Evolutionary conservation across 2,329 filamentous ascomycete species (phyloP).

Genomic region (Triangularia verruculosa): DNA sequence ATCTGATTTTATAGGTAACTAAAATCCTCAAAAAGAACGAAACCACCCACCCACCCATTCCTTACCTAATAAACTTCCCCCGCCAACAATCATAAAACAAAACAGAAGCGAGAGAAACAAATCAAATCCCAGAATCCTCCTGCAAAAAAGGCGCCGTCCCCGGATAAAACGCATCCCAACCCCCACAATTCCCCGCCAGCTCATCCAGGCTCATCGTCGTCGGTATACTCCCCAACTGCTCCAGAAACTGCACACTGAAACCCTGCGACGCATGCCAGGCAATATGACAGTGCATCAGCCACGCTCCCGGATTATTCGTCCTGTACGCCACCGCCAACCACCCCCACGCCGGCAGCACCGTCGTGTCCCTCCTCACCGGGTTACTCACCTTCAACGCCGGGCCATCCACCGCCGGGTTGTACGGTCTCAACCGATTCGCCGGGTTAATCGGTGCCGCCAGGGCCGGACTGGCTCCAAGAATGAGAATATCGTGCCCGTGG

Average conservation of each 20-base stretch:
- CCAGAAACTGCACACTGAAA: constrained; percentile 25
- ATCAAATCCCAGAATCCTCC: constrained; percentile 21
- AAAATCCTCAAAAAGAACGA: no score
- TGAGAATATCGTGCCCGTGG: constrained; percentile 32
- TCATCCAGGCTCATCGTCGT: constrained; percentile 19
- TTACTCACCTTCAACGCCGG: constrained; percentile 37
- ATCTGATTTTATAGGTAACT: no score
- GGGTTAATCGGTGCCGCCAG: constrained; percentile 15
- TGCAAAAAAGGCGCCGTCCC: constrained; percentile 17
- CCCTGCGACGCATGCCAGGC: constrained; percentile 32
- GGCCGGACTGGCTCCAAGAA: constrained; percentile 30
- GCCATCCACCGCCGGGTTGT: constrained; percentile 29
- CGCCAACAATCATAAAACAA: neutral
- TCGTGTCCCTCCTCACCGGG: constrained; percentile 46
- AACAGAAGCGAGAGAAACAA: neutral
- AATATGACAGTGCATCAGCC: constrained; percentile 38
- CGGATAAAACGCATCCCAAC: constrained; percentile 23
- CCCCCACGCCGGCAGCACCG: constrained; percentile 42
- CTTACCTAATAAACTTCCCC: neutral
- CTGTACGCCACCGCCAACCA: constrained; percentile 46
- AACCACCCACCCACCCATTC: no score
- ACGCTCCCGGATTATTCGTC: constrained; percentile 48
- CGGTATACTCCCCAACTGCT: constrained; percentile 21
- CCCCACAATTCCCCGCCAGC: constrained; percentile 21
- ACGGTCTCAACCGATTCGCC: constrained; percentile 15